phyloP scores from a whole-genome alignment of 192 early-diverging fungal species.

The Coemansia sp. region DNA sequence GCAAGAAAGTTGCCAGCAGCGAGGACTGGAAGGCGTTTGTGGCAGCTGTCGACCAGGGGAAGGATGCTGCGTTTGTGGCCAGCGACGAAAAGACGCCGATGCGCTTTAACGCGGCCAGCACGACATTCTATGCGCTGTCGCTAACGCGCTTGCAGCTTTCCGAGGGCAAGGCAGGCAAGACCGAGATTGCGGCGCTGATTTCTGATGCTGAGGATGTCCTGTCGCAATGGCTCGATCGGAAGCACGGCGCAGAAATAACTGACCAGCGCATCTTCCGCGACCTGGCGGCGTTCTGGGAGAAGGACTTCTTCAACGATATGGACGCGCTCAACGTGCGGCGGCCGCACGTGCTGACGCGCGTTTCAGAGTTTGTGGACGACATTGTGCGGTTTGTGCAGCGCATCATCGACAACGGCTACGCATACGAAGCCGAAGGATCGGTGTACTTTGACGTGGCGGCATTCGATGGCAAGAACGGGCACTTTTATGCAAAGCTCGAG shows the following conservation, averaged over 20 bases:
- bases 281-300: conserved; percentile 90
- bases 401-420: conserved; percentile 95
- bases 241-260: conserved; percentile 63
- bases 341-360: conserved; percentile 88
- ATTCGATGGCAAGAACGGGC: conserved; percentile 78
- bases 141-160: conserved; percentile 15
- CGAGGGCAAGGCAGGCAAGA: conserved; percentile 29
- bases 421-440: conserved; percentile 75
- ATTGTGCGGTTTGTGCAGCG: conserved; percentile 86
- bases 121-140: conserved; percentile 27
- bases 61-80: conserved; percentile 29
- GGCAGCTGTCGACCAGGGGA: conserved; percentile 51
- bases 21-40: conserved; percentile 61
- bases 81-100: conserved; percentile 73
- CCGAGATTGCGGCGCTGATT: conserved; percentile 42
- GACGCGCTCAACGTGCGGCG: conserved; percentile 81
- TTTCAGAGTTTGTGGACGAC: conserved; percentile 96
- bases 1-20: conserved; percentile 43
- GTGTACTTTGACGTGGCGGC: conserved; percentile 92
- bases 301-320: conserved; percentile 92
- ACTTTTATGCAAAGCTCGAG: conserved; percentile 93
- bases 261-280: conserved; percentile 92
- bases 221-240: conserved; percentile 43
- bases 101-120: conserved; percentile 60
- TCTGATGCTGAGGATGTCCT: conserved; percentile 34